Base-by-base conservation (phyloP, 2,329 filamentous ascomycete genomes). In the Scedosporium dehoogii region DNA sequence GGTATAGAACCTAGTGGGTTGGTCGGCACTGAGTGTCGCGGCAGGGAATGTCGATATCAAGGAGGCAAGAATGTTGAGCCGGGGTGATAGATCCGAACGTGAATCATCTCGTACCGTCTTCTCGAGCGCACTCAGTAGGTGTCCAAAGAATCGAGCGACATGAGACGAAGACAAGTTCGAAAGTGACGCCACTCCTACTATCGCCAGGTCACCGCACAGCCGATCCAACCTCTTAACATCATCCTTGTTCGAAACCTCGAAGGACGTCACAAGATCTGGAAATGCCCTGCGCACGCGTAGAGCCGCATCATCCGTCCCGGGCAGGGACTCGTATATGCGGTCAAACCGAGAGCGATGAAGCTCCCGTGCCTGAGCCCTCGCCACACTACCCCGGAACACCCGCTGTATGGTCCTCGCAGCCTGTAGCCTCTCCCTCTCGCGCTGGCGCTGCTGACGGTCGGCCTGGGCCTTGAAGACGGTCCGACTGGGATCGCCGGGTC, bases 391-490 rank as follows among this genome's bases (percentile, higher is more conserved):
- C 72, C 93, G 84, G 92, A 92, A 97, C 73, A 83, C 78, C 67
- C 85, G 83, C 73, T 97, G 94, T 66, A 97, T 85, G 59, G 77
- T 81, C 67, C 83, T 87, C 14, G 85, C 85, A 4, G 92, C 91
- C 69, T 87, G 88, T 59, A 92, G 75, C 64, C 86, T 85, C 58
- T 91, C 87, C 68, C 92, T 83, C 70, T 97, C 92, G 59, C 85
- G 85, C 69, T 96, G 91, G 67, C 94, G 84, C 68, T 87, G 83
- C 66, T 87, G 80, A 33, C 94, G 87, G 68, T 97, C 92, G 68
- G 92, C 90, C 70, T 97, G 91, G 29, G 93, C 93, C 68, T 91
- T 86, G 55, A 88, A 89, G 29, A 97, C 83, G 1, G 92, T 88
- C 69, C 88, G 87, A 23, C 48, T 58, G 18, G 65, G 65, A 33